Conservation (phyloP, 768 basidiomycete genomes). For the Phanerodontia chrysosporium region DNA sequence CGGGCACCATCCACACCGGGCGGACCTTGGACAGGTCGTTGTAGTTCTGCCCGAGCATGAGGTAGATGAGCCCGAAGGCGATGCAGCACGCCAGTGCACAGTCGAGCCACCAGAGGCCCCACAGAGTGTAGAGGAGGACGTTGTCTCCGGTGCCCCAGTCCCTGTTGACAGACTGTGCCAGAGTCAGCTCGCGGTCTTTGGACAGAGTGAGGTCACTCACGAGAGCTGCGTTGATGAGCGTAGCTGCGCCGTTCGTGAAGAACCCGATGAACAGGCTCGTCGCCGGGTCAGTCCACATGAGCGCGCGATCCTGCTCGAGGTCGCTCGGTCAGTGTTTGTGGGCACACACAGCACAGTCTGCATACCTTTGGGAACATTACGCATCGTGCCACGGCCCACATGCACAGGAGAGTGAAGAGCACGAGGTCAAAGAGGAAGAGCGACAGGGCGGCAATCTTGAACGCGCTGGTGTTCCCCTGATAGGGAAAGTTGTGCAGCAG, state of each 20-base stretch:
- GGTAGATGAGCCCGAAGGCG: slow-evolving; percentile 46
- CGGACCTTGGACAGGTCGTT: slow-evolving; percentile 39
- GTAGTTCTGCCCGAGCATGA: slow-evolving; percentile 42
- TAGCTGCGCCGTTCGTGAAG: slow-evolving; percentile 40
- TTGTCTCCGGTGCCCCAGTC: slow-evolving; percentile 33
- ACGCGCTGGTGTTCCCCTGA: slow-evolving; percentile 27
- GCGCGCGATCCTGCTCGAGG: slow-evolving; percentile 17
- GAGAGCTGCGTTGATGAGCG: slow-evolving; percentile 38
- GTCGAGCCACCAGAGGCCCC: slow-evolving; percentile 53
- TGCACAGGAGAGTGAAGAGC: slow-evolving; percentile 31
- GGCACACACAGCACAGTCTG: too few species aligned
- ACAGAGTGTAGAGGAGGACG: slow-evolving; percentile 36
- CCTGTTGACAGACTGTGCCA: slow-evolving; percentile 28
- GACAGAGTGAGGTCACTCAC: slow-evolving; percentile 16
- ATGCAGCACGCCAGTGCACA: slow-evolving; percentile 35
- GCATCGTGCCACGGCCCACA: slow-evolving; percentile 29
- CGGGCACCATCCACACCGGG: slow-evolving; percentile 48
- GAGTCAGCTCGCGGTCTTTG: neutral
- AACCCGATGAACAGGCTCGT: slow-evolving; percentile 44
- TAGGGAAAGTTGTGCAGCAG: slow-evolving; percentile 43
- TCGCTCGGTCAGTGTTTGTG: too few species aligned
- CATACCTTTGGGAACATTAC: slow-evolving; percentile 28
- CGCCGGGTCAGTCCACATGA: slow-evolving; percentile 34
- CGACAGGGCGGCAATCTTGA: slow-evolving; percentile 31
- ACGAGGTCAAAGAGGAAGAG: slow-evolving; percentile 37